Evolutionary conservation across 2,329 filamentous ascomycete genomes (phyloP).

Genomic region (Seiridium cupressi): DNA sequence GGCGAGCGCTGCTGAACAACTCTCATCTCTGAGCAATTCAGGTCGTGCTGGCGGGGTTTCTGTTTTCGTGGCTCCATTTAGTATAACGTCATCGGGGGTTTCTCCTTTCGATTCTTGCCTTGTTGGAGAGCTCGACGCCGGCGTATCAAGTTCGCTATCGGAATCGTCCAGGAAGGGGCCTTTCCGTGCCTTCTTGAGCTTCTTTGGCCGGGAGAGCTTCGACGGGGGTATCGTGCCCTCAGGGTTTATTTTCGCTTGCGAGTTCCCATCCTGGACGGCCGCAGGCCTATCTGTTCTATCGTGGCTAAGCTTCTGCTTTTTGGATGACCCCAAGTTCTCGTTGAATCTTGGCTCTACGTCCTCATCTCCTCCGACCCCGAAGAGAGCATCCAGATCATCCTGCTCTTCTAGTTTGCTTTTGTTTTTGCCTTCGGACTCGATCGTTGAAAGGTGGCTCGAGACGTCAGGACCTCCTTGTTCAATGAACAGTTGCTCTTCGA

Average conservation of each 20-base stretch:
- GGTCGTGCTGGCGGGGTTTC: constrained; percentile 4
- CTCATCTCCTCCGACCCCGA: constrained; percentile 28
- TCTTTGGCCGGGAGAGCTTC: constrained; percentile 20
- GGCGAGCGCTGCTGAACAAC: constrained; percentile 19
- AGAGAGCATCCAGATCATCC: constrained; percentile 30
- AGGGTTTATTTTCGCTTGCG: background rate
- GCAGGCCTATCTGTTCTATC: constrained; percentile 11
- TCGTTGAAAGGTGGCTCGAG: background rate
- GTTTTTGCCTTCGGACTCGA: constrained; percentile 21
- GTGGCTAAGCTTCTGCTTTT: constrained; percentile 40
- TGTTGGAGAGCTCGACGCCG: constrained; percentile 12
- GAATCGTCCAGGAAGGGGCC: constrained; percentile 74
- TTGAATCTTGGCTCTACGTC: constrained; percentile 33
- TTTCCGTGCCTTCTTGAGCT: constrained; percentile 27
- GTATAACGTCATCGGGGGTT: background rate
- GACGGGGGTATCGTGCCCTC: constrained; percentile 10
- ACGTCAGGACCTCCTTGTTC: constrained; percentile 16
- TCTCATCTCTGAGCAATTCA: constrained; percentile 22
- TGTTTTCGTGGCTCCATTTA: constrained; percentile 9
- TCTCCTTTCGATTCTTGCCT: constrained; percentile 5
- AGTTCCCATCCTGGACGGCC: background rate
- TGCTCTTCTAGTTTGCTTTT: background rate
- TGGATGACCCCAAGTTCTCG: constrained; percentile 33
- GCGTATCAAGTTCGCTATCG: constrained; percentile 47
- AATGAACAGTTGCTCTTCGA: constrained; percentile 59